Base-by-base conservation (phyloP, 257 asterid species). In the Nicotiana tabacum region DNA sequence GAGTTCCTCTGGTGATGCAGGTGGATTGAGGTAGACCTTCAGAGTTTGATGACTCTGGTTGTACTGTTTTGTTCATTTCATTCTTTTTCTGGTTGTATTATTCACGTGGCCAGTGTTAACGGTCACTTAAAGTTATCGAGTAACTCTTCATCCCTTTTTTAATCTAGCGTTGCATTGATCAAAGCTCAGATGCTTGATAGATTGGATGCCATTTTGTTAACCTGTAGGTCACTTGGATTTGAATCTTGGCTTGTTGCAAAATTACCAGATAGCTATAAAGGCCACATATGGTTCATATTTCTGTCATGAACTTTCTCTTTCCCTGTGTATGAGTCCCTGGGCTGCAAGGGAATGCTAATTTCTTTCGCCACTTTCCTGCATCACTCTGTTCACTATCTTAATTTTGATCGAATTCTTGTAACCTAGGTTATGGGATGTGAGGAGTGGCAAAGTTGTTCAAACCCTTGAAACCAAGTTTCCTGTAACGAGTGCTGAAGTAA, bases 401-500 rank as follows among this genome's bases (percentile, higher is more conserved):
- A 57, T 64, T 70, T 65, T 33, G 58, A 78, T 77, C 27, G 83
- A 58, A 80, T 77, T 16, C 46, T 80, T 66, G 65, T 77, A 33
- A 53, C 82, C 62, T 84, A 96, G 99, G 91, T 90, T 96, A 81
- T 96, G 98, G 99, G 99, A 94, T 89, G 97, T 94, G 86, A 89
- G 97, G 92, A 96, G 90, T 82, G 97, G 98, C 46, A 86, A 92
- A 76, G 88, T 96, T 85, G 97, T 93, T 83, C 94, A 91, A 82
- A 94, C 94, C 18, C 98, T 96, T 67, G 98, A 94, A 88, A 96
- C 98, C 69, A 88, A 90, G 84, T 92, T 96, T 10, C 88, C 95
- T 27, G 97, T 94, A 65, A 94, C 98, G 77, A 94, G 99, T 85
- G 95, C 95, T 83, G 99, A 96, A 94, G 99, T 94, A 86, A 94